phyloP scores from a whole-genome alignment of 2,329 filamentous ascomycete species.

The Diplodia sapinea region DNA sequence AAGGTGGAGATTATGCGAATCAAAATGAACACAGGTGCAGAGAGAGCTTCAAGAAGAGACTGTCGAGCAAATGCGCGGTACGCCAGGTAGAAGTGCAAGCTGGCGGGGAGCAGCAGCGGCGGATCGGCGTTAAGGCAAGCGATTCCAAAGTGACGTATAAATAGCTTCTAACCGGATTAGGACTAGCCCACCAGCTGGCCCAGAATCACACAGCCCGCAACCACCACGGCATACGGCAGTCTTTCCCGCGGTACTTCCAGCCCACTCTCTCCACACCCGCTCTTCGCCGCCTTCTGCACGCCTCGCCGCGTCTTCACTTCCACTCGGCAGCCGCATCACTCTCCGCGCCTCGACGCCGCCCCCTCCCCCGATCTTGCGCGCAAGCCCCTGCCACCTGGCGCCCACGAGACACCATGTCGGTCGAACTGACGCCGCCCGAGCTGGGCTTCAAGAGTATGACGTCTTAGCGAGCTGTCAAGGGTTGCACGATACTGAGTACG shows the following conservation, averaged over 20 bases:
- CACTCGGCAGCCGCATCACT: constrained; percentile 20
- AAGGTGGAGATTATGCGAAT: not conserved
- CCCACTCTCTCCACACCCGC: constrained; percentile 23
- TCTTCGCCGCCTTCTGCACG: not conserved
- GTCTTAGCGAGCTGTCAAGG: not conserved
- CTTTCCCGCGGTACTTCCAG: constrained; percentile 30
- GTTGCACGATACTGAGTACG: constrained; percentile 4
- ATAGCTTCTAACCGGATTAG: not conserved
- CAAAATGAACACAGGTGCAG: not conserved
- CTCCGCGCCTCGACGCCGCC: constrained; percentile 31
- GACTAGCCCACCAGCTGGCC: not conserved
- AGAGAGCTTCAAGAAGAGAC: not conserved
- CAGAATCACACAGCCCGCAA: constrained; percentile 16
- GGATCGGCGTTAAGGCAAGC: constrained; percentile 20
- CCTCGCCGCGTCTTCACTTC: not conserved
- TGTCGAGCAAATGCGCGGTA: not conserved
- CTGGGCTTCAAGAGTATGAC: constrained; percentile 87
- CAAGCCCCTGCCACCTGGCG: constrained; percentile 31
- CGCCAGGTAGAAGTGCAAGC: not conserved
- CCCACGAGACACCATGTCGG: constrained; percentile 69
- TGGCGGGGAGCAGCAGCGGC: constrained; percentile 17
- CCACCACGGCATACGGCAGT: constrained; percentile 29
- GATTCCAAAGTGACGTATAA: constrained; percentile 19
- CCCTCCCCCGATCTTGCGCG: constrained; percentile 16
- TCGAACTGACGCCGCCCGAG: constrained; percentile 90